phyloP scores from a whole-genome alignment of 331 rosid species.

The Rosa hybrid region DNA sequence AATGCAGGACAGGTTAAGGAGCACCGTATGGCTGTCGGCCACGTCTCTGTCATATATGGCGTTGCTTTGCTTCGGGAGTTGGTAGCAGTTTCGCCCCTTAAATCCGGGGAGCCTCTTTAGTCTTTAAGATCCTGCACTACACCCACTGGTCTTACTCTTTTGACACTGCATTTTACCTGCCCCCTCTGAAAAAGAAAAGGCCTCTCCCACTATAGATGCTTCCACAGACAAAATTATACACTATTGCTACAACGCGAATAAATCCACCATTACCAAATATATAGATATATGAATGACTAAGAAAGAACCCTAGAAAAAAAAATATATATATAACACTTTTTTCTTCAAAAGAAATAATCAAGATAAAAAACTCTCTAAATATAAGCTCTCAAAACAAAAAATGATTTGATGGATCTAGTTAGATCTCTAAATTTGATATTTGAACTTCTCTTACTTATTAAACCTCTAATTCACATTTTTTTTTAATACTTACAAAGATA shows the following conservation, averaged over 20 bases:
- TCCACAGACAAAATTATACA: background rate
- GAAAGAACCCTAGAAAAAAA: too few relatives aligned
- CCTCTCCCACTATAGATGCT: background rate
- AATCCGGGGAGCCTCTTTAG: slow-evolving; percentile 37
- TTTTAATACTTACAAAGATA: too few relatives aligned
- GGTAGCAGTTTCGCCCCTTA: slow-evolving; percentile 25
- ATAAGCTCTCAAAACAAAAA: too few relatives aligned
- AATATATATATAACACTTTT: too few relatives aligned
- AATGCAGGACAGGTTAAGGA: slow-evolving; percentile 15
- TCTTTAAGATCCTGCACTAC: background rate
- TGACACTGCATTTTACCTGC: background rate
- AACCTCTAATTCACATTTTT: too few relatives aligned
- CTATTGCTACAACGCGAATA: background rate
- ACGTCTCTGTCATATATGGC: slow-evolving; percentile 22
- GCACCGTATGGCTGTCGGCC: slow-evolving; percentile 52
- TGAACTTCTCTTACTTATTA: too few relatives aligned
- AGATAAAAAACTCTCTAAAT: too few relatives aligned
- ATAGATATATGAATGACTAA: too few relatives aligned
- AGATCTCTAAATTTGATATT: too few relatives aligned
- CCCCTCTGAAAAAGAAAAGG: background rate
- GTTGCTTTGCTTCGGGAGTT: slow-evolving; percentile 28
- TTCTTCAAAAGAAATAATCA: too few relatives aligned
- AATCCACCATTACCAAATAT: too few relatives aligned
- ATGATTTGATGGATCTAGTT: too few relatives aligned
- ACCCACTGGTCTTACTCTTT: background rate